These are phyloP conservation scores for Zoysia matrella DNA, from an alignment of 202 grass and related monocot species.

Conservation along the genomic window DNA sequence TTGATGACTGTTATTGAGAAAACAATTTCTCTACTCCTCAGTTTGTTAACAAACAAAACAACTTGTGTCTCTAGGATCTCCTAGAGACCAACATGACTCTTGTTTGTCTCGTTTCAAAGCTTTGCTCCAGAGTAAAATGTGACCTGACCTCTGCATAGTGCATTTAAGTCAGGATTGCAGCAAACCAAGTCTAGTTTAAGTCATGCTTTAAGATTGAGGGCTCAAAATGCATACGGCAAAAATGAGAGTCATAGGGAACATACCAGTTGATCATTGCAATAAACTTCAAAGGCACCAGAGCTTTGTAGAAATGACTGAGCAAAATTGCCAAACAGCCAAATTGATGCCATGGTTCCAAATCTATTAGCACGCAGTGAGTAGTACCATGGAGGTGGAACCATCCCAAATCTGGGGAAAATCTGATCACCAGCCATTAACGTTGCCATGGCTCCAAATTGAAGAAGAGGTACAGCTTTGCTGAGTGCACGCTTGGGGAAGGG, in stretches of 20 bases:
- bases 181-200: not conserved
- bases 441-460: too few species aligned
- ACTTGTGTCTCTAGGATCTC: not conserved
- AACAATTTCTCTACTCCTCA: too few species aligned
- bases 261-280: conserved; percentile 92
- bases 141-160: not conserved
- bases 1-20: not conserved
- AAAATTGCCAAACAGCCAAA: too few species aligned
- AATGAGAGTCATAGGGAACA: conserved; percentile 28
- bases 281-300: conserved; percentile 94
- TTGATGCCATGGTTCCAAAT: too few species aligned
- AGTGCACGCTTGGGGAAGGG: too few species aligned
- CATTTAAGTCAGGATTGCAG: not conserved
- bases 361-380: too few species aligned
- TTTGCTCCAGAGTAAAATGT: not conserved
- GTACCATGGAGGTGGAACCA: too few species aligned
- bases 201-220: not conserved
- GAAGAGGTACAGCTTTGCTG: too few species aligned
- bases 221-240: not conserved
- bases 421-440: too few species aligned
- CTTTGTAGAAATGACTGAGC: too few species aligned
- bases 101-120: not conserved
- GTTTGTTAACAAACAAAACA: not conserved
- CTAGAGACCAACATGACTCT: not conserved
- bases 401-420: too few species aligned